These are phyloP conservation scores for Lichtheimia corymbifera DNA, from an alignment of 371 early-diverging fungal genomes.

Conservation along the genomic window DNA sequence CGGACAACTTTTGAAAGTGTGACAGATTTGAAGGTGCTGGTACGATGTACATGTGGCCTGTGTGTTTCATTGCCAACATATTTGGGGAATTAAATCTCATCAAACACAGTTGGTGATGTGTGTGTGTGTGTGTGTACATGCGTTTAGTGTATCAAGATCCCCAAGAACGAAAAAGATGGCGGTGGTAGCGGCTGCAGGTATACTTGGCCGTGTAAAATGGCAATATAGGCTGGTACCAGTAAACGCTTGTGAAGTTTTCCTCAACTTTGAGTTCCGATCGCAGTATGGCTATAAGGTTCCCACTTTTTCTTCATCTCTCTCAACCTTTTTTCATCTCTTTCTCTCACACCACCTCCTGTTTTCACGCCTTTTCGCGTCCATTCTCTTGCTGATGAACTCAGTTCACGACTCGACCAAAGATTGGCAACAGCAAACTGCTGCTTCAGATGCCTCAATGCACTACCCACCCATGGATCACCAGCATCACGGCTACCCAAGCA, in stretches of 20 bases:
- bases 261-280: conserved; percentile 5
- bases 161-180: too few species aligned
- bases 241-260: neutral
- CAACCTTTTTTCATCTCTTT: conserved; percentile 1
- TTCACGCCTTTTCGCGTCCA: neutral
- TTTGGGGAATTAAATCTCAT: too few species aligned
- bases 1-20: too few species aligned
- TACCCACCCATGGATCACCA: conserved; percentile 10
- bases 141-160: too few species aligned
- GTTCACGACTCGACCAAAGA: conserved; percentile 9
- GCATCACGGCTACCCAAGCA: conserved; percentile 2
- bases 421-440: conserved; percentile 1
- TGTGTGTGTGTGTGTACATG: too few species aligned
- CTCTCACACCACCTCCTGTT: conserved; percentile 1
- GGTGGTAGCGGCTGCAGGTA: too few species aligned
- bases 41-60: too few species aligned
- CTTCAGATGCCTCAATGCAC: conserved; percentile 6
- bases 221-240: too few species aligned
- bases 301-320: neutral
- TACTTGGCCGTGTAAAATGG: too few species aligned
- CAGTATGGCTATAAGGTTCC: conserved; percentile 1
- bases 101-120: too few species aligned
- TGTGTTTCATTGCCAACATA: too few species aligned
- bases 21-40: too few species aligned
- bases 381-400: conserved; percentile 9